Percentiles rank a stretch among this genome's conserved stretches.
These are phyloP conservation scores for Populus deltoides DNA, from an alignment of 345 rosid species.

Conservation along the genomic window DNA sequence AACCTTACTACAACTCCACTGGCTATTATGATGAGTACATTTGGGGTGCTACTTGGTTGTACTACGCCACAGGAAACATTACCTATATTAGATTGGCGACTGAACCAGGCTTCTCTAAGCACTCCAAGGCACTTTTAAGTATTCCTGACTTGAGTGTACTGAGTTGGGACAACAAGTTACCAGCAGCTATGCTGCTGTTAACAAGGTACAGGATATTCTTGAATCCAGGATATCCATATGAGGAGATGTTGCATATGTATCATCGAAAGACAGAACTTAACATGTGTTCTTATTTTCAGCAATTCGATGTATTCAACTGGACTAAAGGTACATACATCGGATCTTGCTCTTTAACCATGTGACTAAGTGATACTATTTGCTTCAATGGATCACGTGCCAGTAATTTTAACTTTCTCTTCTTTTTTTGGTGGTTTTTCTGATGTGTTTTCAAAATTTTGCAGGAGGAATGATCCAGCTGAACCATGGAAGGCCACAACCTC, in stretches of 20 bases:
- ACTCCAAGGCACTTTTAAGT: conserved; percentile 52
- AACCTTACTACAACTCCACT: conserved; percentile 63
- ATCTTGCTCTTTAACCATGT: not conserved
- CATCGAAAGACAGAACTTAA: conserved; percentile 61
- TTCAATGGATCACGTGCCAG: not conserved
- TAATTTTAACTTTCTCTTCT: not conserved
- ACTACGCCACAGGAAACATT: conserved; percentile 77
- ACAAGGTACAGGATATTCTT: conserved; percentile 69
- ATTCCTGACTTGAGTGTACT: conserved; percentile 36
- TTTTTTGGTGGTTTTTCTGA: not conserved
- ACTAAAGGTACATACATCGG: conserved; percentile 47
- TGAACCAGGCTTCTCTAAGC: conserved; percentile 43
- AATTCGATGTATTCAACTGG: conserved; percentile 59
- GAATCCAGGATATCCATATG: conserved; percentile 79
- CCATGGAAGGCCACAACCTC: conserved; percentile 54
- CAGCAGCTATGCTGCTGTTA: conserved; percentile 83
- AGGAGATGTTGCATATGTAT: conserved; percentile 72
- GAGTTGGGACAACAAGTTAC: conserved; percentile 84
- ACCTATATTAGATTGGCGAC: conserved; percentile 61
- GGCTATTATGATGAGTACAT: conserved; percentile 78
- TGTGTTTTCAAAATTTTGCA: conserved; percentile 17
- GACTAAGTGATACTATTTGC: not conserved
- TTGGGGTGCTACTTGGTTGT: conserved; percentile 86
- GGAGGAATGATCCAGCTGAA: conserved; percentile 68
- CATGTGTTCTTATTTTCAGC: conserved; percentile 76